Evolutionary conservation across 2,329 filamentous ascomycete genomes (phyloP).

Genomic region (Uncinocarpus reesii): DNA sequence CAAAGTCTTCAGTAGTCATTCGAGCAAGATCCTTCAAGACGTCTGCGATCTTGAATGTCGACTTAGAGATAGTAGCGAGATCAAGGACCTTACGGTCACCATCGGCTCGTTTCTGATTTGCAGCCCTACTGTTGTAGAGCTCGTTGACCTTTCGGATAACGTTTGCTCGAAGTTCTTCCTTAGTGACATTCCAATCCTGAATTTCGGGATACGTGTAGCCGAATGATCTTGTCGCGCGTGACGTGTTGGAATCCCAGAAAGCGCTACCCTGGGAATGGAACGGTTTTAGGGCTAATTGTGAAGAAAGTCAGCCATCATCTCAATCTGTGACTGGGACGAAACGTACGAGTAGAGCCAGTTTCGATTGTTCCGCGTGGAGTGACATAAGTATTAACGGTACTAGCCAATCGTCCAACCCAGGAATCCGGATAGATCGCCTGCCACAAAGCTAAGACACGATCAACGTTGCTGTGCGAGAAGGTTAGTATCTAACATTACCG

Average conservation of each 20-base stretch:
- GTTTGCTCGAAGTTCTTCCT: slow-evolving; percentile 30
- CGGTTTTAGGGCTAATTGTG: slow-evolving; percentile 46
- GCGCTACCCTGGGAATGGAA: slow-evolving; percentile 50
- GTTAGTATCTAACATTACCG: not conserved
- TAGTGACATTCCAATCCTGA: slow-evolving; percentile 31
- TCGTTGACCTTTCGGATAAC: slow-evolving; percentile 48
- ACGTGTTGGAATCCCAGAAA: slow-evolving; percentile 58
- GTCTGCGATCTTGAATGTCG: slow-evolving; percentile 14
- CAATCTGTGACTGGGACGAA: not conserved
- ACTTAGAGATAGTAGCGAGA: slow-evolving; percentile 12
- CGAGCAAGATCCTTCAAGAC: slow-evolving; percentile 14
- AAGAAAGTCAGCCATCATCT: not conserved
- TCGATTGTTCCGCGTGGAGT: slow-evolving; percentile 46
- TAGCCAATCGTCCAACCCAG: slow-evolving; percentile 51
- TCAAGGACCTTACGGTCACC: slow-evolving; percentile 27
- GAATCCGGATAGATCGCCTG: slow-evolving; percentile 59
- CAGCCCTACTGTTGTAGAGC: slow-evolving; percentile 47
- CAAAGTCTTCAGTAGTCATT: slow-evolving; percentile 16
- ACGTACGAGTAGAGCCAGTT: slow-evolving; percentile 42
- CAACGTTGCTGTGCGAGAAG: slow-evolving; percentile 50
- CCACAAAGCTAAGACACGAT: slow-evolving; percentile 67
- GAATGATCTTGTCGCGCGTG: slow-evolving; percentile 51
- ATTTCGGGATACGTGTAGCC: slow-evolving; percentile 68
- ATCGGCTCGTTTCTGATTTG: not conserved
- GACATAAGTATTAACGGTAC: slow-evolving; percentile 52